Evolutionary conservation across 2,329 filamentous ascomycete genomes (phyloP).

Genomic region (Fusarium decemcellulare): DNA sequence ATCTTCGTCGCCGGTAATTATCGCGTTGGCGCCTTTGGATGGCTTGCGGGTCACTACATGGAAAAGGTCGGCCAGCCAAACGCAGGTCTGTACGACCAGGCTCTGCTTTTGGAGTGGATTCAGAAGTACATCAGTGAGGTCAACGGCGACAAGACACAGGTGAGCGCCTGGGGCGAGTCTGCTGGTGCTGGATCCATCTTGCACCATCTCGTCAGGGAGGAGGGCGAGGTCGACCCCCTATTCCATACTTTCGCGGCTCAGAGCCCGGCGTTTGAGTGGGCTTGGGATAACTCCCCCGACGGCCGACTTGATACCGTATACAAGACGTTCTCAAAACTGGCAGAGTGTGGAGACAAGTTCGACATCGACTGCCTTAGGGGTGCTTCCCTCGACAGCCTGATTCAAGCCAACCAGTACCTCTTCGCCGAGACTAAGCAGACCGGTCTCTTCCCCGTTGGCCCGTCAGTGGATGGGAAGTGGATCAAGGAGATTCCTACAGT

Average conservation of each 20-base stretch:
- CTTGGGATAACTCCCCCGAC: conserved; percentile 28
- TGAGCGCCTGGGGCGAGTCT: conserved; percentile 66
- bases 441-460: conserved; percentile 33
- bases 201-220: conserved; percentile 57
- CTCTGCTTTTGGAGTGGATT: conserved; percentile 63
- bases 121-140: conserved; percentile 60
- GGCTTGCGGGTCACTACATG: conserved; percentile 60
- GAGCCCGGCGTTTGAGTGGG: conserved; percentile 31
- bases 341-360: conserved; percentile 7
- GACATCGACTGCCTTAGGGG: conserved; percentile 23
- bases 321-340: conserved; percentile 11
- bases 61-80: conserved; percentile 59
- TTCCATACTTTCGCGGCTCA: neutral
- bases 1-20: conserved; percentile 66
- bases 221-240: neutral
- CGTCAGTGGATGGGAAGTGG: conserved; percentile 28
- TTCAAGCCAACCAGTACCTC: conserved; percentile 18
- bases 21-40: conserved; percentile 63
- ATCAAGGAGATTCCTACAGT: conserved; percentile 19
- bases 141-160: conserved; percentile 60
- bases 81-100: conserved; percentile 59
- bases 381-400: neutral
- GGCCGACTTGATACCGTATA: conserved; percentile 25
- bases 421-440: conserved; percentile 18
- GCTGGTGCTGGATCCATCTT: conserved; percentile 66